phyloP scores from a whole-genome alignment of 176 grass and related monocot genomes.

The Raddia guianensis region DNA sequence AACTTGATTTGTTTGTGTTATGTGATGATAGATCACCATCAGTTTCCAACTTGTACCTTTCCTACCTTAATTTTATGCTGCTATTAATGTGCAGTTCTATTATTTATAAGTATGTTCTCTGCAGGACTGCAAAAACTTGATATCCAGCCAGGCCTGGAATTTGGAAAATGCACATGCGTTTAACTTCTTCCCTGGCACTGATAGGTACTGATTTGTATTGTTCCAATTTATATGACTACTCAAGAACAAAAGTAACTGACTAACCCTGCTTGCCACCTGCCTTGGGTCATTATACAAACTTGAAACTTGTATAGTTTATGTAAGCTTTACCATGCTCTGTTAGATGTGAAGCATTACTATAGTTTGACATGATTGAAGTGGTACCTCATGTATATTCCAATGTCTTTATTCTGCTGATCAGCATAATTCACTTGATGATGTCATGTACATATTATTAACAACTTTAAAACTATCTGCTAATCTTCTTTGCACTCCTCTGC shows the following conservation, averaged over 20 bases:
- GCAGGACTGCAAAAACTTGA: slow-evolving; percentile 86
- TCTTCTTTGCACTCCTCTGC: not conserved
- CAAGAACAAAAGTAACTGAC: slow-evolving; percentile 2
- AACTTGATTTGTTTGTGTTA: slow-evolving; percentile 29
- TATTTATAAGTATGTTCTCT: slow-evolving; percentile 39
- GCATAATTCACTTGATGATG: not conserved
- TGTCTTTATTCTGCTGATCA: not conserved
- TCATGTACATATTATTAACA: not conserved
- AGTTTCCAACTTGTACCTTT: slow-evolving; percentile 16
- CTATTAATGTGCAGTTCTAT: slow-evolving; percentile 17
- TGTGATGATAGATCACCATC: not conserved
- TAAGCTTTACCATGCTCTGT: not conserved
- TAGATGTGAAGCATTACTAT: not conserved
- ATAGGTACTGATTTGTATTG: slow-evolving; percentile 61
- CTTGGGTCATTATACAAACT: slow-evolving; percentile 20
- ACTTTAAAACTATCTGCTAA: not conserved
- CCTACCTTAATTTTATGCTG: slow-evolving; percentile 15
- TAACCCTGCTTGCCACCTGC: not conserved
- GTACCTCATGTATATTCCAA: not conserved
- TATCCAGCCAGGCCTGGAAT: slow-evolving; percentile 81
- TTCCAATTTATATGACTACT: not conserved
- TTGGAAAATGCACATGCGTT: slow-evolving; percentile 94
- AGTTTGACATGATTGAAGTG: not conserved
- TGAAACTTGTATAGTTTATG: slow-evolving; percentile 5
- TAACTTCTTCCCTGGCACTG: slow-evolving; percentile 97